Percentiles rank a stretch among this genome's conserved stretches.
Evolutionary conservation across 768 basidiomycete species (phyloP).

Genomic region (Lentinula detonsa): DNA sequence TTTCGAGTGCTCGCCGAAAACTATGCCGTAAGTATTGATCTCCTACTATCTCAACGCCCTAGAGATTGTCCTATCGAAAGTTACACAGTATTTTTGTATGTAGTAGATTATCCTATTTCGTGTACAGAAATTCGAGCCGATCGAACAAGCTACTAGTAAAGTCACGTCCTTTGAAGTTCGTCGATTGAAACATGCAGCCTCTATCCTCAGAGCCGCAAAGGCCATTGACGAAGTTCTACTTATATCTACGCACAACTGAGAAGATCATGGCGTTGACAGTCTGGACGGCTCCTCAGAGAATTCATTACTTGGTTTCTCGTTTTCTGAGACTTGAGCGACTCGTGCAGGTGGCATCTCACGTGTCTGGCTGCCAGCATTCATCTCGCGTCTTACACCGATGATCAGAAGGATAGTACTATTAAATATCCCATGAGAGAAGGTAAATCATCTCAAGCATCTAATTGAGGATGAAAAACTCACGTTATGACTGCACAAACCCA

Average conservation of each 20-base stretch:
- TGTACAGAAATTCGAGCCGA: too few relatives aligned
- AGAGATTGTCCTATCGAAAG: too few relatives aligned
- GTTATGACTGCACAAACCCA: not conserved
- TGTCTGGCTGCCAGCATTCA: not conserved
- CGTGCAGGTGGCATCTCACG: not conserved
- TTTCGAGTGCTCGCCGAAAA: too few relatives aligned
- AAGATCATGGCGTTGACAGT: not conserved
- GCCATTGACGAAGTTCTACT: too few relatives aligned
- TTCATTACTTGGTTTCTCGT: not conserved
- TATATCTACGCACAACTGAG: not conserved
- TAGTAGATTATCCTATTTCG: too few relatives aligned
- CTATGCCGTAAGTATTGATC: too few relatives aligned
- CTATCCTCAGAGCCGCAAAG: too few relatives aligned
- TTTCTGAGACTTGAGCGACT: not conserved
- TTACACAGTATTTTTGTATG: too few relatives aligned
- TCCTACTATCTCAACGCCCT: too few relatives aligned
- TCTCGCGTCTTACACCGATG: not conserved
- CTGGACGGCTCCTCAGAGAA: not conserved
- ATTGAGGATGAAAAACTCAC: not conserved
- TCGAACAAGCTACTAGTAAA: too few relatives aligned
- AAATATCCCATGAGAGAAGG: not conserved
- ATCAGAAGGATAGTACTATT: not conserved
- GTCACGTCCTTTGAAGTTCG: too few relatives aligned
- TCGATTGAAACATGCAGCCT: too few relatives aligned
- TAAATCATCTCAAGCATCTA: not conserved